Base-by-base conservation (phyloP, 1,139 yeast species). In the Geotrichum bryndzae region DNA sequence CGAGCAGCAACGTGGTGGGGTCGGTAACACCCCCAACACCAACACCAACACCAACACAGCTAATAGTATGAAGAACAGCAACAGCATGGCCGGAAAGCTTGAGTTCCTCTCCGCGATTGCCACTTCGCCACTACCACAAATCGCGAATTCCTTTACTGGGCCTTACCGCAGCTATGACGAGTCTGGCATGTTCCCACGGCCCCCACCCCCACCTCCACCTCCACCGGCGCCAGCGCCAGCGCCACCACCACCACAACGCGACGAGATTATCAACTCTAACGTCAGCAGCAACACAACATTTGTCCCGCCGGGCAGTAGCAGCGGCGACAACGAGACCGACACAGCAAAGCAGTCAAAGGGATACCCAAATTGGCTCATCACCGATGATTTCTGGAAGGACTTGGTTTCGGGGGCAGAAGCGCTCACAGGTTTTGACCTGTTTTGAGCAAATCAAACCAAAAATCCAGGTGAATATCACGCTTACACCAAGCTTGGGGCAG, bases 361-460 rank as follows among this genome's bases (percentile, higher is more conserved):
- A 6, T 66, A 66, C 52, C 68, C 72, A 8, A 54, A 60, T 6
- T 71, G 73, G 74, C 63, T 69, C 25, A 64, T 67, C 52, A 66
- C 68, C 15, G 74, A 71, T 51, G 73, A 70, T 46, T 71, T 71
- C 57, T 71, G 74, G 74, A 68, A 66, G 57, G 74, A 71, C 38
- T 57, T 71, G 33, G 70, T 71, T 4, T 72, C 73, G 1, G 70
- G 68, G 50, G 70, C 69, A 8, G 74, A 71, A 53, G 72, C 72
- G 3, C 67, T 70, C 46, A 65, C 73, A 2, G 72, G 73, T 23
- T 71, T 68, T 63, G 74, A 71, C 27, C 5, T 62, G 51, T 53
- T 55, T 57, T 63, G 33, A 53, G 50, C 23, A 41, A 8, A 11
- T 3, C 13, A 11, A 27, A 23, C 41, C 22, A 18, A 18, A 18